A percentile compares a stretch with the other conserved stretches of the same genome.
These are phyloP conservation scores for Arthrobotrys sinensis DNA, from an alignment of 2,329 filamentous ascomycete genomes.

Conservation along the genomic window DNA sequence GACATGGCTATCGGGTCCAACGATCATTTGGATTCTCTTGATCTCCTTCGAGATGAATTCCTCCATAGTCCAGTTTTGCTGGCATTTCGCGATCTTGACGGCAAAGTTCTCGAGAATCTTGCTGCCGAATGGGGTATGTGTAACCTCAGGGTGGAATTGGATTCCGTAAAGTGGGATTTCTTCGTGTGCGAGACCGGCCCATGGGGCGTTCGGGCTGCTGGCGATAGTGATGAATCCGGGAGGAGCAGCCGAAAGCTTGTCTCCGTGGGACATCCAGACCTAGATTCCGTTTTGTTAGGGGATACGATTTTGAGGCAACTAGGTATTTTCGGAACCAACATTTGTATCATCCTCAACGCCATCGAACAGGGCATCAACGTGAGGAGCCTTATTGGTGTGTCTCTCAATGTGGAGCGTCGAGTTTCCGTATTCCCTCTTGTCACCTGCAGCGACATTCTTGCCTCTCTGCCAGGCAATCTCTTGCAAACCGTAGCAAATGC, in stretches of 20 bases:
- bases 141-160: constrained; percentile 92
- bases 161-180: constrained; percentile 74
- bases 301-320: neutral
- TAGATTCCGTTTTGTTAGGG: constrained; percentile 61
- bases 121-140: constrained; percentile 79
- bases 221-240: constrained; percentile 81
- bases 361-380: constrained; percentile 84
- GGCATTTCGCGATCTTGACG: constrained; percentile 83
- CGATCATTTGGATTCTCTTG: constrained; percentile 81
- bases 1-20: constrained; percentile 86
- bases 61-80: constrained; percentile 86
- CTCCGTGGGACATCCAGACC: constrained; percentile 89
- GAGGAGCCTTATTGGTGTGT: constrained; percentile 72
- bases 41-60: constrained; percentile 88
- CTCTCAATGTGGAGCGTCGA: constrained; percentile 76
- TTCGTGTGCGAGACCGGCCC: constrained; percentile 81
- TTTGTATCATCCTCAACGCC: constrained; percentile 80
- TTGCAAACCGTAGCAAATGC: constrained; percentile 78
- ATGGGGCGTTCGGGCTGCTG: constrained; percentile 81
- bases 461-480: constrained; percentile 81
- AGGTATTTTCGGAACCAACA: constrained; percentile 60
- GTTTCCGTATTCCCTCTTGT: constrained; percentile 80
- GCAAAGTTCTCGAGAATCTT: constrained; percentile 86
- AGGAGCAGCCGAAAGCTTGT: constrained; percentile 84
- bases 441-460: constrained; percentile 77